Evolutionary conservation across 2,329 filamentous ascomycete genomes (phyloP).

Genomic region (Aspergillus nomiae): DNA sequence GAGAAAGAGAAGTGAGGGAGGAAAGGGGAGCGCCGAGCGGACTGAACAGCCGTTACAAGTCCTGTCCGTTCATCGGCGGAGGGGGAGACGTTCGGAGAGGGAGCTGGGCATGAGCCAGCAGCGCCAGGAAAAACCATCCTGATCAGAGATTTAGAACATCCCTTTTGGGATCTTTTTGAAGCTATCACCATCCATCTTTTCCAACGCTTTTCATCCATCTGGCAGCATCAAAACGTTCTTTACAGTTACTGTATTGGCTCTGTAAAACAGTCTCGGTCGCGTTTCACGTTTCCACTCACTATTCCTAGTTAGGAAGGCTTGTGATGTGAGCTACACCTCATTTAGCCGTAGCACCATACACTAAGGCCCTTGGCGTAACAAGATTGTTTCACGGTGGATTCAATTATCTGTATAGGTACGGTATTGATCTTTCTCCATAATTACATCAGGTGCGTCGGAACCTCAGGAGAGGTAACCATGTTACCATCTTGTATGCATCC

Average conservation of each 20-base stretch:
- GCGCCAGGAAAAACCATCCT: background rate
- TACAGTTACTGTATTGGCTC: slow-evolving; percentile 22
- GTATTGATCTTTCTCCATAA: slow-evolving; percentile 1
- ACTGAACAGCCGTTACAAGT: slow-evolving; percentile 25
- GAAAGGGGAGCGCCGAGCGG: slow-evolving; percentile 19
- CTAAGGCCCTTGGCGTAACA: slow-evolving; percentile 10
- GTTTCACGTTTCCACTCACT: slow-evolving; percentile 7
- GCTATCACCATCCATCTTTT: slow-evolving; percentile 19
- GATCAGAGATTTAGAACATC: background rate
- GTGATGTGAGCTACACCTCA: slow-evolving; percentile 10
- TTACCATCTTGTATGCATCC: background rate
- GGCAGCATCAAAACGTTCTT: slow-evolving; percentile 10
- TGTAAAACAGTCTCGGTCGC: slow-evolving; percentile 12
- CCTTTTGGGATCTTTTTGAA: slow-evolving; percentile 19
- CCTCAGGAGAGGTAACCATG: background rate
- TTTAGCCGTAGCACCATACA: background rate
- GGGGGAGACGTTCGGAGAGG: background rate
- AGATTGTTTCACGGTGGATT: slow-evolving; percentile 6
- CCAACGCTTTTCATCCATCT: slow-evolving; percentile 9
- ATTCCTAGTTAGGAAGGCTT: slow-evolving; percentile 9
- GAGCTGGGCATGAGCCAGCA: slow-evolving; percentile 12
- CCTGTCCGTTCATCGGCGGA: slow-evolving; percentile 15
- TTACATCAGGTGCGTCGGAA: background rate
- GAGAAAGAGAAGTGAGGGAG: slow-evolving; percentile 13
- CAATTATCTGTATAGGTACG: background rate